phyloP scores from a whole-genome alignment of 164 flowering plant genomes.

The Berberis vulgaris region DNA sequence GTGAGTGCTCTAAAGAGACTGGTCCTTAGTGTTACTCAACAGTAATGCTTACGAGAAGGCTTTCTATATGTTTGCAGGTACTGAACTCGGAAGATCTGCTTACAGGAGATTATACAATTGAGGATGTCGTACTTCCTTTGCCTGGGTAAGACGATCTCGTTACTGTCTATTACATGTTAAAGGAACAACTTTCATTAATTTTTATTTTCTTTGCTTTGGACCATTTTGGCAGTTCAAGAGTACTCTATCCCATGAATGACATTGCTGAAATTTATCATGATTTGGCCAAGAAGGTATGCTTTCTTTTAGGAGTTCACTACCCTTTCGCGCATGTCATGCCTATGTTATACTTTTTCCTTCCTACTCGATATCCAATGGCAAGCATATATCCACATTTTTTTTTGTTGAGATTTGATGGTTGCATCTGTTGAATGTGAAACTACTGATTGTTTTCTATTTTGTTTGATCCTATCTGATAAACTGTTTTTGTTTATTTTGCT shows the following conservation, averaged over 20 bases:
- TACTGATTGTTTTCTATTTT: too few relatives aligned
- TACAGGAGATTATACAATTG: conserved; percentile 43
- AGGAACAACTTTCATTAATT: too few relatives aligned
- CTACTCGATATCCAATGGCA: too few relatives aligned
- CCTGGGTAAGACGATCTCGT: conserved; percentile 59
- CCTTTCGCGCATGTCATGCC: background rate
- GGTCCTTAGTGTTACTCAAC: background rate
- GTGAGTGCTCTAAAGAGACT: too few relatives aligned
- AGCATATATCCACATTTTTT: background rate
- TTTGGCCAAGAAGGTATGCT: conserved; percentile 67
- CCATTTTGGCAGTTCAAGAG: conserved; percentile 53
- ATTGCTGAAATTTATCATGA: conserved; percentile 68
- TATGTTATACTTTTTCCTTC: background rate
- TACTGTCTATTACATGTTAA: too few relatives aligned
- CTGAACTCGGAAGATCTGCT: conserved; percentile 53
- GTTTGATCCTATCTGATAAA: background rate
- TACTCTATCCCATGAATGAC: conserved; percentile 64
- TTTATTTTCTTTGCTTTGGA: background rate
- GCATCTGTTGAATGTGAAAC: too few relatives aligned
- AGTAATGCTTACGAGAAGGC: background rate
- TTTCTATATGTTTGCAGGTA: conserved; percentile 35
- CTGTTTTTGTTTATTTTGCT: background rate
- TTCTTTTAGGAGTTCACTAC: background rate
- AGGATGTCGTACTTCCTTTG: conserved; percentile 85
- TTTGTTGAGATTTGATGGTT: too few relatives aligned